Conservation (phyloP, 805 yeast species). For the Starmerella floris region DNA sequence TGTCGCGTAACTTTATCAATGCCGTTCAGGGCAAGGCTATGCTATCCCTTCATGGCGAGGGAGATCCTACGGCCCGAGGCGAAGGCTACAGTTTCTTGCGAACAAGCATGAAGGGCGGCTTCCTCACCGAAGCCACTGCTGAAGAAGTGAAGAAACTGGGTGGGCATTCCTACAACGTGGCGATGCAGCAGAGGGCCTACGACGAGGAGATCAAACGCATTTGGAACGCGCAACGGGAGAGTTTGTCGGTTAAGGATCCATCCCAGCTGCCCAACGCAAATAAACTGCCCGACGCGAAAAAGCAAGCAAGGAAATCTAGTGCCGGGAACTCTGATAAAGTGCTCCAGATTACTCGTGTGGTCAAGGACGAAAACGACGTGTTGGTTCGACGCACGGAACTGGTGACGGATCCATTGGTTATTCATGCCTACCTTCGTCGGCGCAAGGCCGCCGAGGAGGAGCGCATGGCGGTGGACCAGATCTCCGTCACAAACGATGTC, state of each 20-base stretch:
- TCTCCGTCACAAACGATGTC: conserved; percentile 66
- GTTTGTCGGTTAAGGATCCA: conserved; percentile 36
- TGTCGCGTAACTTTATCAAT: conserved; percentile 77
- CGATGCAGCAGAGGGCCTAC: conserved; percentile 77
- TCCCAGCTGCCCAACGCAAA: conserved; percentile 24
- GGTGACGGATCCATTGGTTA: conserved; percentile 73
- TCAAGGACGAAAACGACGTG: conserved; percentile 71
- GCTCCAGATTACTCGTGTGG: conserved; percentile 60
- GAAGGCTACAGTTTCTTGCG: conserved; percentile 77
- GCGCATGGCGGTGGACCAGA: conserved; percentile 57
- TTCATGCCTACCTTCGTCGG: conserved; percentile 66
- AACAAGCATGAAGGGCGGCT: conserved; percentile 93
- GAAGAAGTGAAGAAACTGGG: conserved; percentile 30
- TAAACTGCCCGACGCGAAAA: conserved; percentile 9
- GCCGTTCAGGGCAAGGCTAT: conserved; percentile 95
- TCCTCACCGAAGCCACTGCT: conserved; percentile 31
- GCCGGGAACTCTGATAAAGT: conserved; percentile 20
- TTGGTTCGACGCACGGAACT: conserved; percentile 68
- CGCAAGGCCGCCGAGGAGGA: conserved; percentile 52
- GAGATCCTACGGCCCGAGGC: conserved; percentile 87
- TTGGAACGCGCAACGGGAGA: conserved; percentile 73
- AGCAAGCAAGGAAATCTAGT: too few relatives aligned
- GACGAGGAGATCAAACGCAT: conserved; percentile 79
- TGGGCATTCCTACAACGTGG: conserved; percentile 66
- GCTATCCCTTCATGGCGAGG: conserved; percentile 87